Percentiles rank a stretch among this genome's conserved stretches.
Evolutionary conservation across 345 rosid genomes (phyloP).

Genomic region (Eucalyptus microcorys): DNA sequence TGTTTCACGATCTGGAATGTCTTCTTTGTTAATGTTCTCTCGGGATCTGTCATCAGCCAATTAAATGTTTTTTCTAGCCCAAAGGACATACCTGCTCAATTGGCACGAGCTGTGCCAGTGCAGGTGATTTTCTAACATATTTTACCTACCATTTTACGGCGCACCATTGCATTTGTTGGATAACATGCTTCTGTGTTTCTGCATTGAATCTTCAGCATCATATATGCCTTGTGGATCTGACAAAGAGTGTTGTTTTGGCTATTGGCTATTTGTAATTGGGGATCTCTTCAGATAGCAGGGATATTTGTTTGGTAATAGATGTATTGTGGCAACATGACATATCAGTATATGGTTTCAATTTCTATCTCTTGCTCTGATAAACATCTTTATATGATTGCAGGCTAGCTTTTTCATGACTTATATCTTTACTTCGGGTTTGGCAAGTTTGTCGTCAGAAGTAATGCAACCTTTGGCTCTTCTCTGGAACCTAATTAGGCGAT

Average conservation of each 20-base stretch:
- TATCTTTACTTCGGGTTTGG: conserved; percentile 84
- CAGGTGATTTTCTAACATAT: conserved; percentile 34
- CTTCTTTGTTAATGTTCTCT: conserved; percentile 72
- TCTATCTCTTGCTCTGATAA: background rate
- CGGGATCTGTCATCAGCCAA: conserved; percentile 62
- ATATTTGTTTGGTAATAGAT: background rate
- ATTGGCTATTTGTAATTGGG: background rate
- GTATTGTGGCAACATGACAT: background rate
- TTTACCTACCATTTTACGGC: background rate
- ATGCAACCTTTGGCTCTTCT: conserved; percentile 58
- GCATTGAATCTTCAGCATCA: background rate
- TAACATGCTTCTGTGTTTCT: background rate
- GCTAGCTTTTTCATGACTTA: conserved; percentile 91
- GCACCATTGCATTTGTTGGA: background rate
- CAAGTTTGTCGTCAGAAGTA: conserved; percentile 64
- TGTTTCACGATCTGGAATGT: conserved; percentile 95
- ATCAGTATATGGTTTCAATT: background rate
- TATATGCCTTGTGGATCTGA: background rate
- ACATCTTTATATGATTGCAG: conserved; percentile 25
- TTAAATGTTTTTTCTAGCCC: conserved; percentile 44
- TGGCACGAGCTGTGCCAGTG: conserved; percentile 65
- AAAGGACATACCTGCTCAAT: conserved; percentile 45
- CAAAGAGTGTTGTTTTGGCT: background rate
- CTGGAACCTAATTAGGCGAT: conserved; percentile 32
- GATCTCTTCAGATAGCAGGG: background rate